Percentiles rank a stretch among this genome's conserved stretches.
phyloP scores from a whole-genome alignment of 805 yeast species.

The Nakazawaea ernobii region DNA sequence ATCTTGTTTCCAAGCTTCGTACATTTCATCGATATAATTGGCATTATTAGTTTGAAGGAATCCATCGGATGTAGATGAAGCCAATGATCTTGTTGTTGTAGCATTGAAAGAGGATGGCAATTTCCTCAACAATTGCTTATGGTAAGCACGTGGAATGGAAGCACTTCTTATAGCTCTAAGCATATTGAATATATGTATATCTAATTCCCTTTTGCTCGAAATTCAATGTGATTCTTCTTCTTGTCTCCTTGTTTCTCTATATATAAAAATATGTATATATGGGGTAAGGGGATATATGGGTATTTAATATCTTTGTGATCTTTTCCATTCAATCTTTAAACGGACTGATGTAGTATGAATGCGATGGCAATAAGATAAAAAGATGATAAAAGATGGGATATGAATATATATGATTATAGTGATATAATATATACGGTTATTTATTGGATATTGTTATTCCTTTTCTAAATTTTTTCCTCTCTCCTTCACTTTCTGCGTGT shows the following conservation, averaged over 20 bases:
- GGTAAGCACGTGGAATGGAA: constrained; percentile 4
- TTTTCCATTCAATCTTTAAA: no score
- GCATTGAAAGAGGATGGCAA: not conserved
- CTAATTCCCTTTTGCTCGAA: not conserved
- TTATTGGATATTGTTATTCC: no score
- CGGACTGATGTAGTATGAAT: no score
- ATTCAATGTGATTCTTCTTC: not conserved
- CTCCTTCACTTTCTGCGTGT: no score
- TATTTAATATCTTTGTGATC: no score
- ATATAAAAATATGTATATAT: no score
- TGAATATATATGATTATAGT: no score
- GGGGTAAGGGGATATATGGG: no score
- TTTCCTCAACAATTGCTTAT: constrained; percentile 3
- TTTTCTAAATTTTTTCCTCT: no score
- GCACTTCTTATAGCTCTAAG: constrained; percentile 10
- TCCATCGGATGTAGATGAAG: constrained; percentile 48
- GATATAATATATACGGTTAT: no score
- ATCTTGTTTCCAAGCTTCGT: constrained; percentile 87
- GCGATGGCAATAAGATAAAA: no score
- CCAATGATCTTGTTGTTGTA: constrained; percentile 18
- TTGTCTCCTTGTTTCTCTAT: not conserved
- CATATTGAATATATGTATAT: constrained; percentile 1
- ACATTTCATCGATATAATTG: constrained; percentile 96
- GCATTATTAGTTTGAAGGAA: constrained; percentile 84
- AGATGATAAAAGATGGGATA: no score